Base-by-base conservation (phyloP, 2,329 filamentous ascomycete species). In the Fusarium nanum region DNA sequence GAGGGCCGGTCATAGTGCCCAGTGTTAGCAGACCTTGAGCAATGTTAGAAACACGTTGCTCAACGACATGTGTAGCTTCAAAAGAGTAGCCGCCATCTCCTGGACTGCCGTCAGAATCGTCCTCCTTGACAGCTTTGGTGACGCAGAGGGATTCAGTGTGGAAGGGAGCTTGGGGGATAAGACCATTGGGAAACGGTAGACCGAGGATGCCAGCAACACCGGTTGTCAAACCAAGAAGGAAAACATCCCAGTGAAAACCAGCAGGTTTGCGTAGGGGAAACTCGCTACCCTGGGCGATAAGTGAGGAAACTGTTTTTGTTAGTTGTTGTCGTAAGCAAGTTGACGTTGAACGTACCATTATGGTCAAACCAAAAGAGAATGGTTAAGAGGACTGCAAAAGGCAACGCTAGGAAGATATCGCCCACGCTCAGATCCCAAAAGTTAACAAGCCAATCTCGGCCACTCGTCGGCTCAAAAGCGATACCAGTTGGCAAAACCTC, bases 341-440 rank as follows among this genome's bases (percentile, higher is more conserved):
- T 5, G 7, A 48, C 25, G 53, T 5, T 12, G 45, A 50, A 69
- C 82, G 66, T 82, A 92, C 91, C 91, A 73, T 96, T 97, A 76
- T 97, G 93, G 76, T 97, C 93, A 77, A 96, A 97, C 83, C 92
- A 97, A 77, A 97, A 97, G 7, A 97, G 81, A 23, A 97, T 89
- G 0, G 93, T 97, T 18, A 97, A 83, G 3, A 97, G 83, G 34
- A 97, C 76, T 1, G 93, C 93, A 81, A 97, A 97, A 0, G 94
- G 94, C n/a, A 97, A 87, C 2, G 94, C 93, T 45, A 94, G 83
- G 76, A 97, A 97, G 9, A 96, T 85, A 60, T 97, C 90, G 1
- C 85, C 86, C 8, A 91, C 88, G 47, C 83, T 83, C 56, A 97
- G 85, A 70, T 95, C 86, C 93, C 93, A 96, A 74, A 97, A 95